These are phyloP conservation scores for Lentinula edodes DNA, from an alignment of 768 basidiomycete species.

Conservation along the genomic window DNA sequence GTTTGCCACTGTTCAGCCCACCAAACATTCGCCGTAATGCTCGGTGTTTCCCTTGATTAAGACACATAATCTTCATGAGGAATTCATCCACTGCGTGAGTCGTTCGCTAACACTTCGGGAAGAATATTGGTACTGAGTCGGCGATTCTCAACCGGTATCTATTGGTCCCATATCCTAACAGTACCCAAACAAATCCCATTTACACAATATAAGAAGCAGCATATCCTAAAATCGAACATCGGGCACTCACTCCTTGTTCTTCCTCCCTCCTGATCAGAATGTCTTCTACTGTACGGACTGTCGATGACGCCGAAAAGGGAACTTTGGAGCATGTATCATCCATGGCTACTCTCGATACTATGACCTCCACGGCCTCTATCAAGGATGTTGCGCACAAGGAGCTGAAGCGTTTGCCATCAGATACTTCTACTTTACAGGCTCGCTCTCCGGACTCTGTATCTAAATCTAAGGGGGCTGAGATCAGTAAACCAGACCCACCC, in stretches of 20 bases:
- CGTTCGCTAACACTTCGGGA: background rate
- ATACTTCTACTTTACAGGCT: background rate
- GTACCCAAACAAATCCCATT: background rate
- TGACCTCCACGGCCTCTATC: background rate
- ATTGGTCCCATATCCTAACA: background rate
- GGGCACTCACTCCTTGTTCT: background rate
- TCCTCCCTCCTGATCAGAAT: background rate
- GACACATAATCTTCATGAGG: too few species aligned
- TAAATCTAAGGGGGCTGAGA: background rate
- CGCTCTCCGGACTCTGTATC: background rate
- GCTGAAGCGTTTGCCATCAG: background rate
- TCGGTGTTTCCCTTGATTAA: too few species aligned
- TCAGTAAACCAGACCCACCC: background rate
- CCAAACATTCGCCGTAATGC: too few species aligned
- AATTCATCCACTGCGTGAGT: background rate
- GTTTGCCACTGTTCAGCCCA: background rate
- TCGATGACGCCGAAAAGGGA: slow-evolving; percentile 5
- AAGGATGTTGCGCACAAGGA: background rate
- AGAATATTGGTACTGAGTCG: background rate
- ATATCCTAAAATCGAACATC: background rate
- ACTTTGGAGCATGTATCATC: slow-evolving; percentile 3
- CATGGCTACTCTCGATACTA: background rate
- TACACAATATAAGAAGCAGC: background rate
- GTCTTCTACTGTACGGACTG: background rate
- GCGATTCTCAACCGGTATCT: background rate